phyloP scores from a whole-genome alignment of 805 yeast genomes.

The Tetrapisispora nanseiensis region DNA sequence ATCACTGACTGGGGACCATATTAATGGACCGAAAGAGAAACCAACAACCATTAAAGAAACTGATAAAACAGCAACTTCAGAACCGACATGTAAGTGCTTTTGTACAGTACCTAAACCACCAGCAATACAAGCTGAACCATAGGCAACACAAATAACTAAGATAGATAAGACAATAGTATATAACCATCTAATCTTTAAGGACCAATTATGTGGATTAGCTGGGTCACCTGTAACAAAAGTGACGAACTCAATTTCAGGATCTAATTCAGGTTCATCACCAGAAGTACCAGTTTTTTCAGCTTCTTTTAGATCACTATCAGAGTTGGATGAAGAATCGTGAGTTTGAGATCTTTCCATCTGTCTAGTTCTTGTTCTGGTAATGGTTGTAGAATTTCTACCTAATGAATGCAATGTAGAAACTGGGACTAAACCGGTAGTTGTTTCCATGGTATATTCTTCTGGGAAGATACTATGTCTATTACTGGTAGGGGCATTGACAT shows the following conservation, averaged over 20 bases:
- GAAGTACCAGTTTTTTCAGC: constrained; percentile 4
- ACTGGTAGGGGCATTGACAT: constrained; percentile 45
- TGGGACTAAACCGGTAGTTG: constrained; percentile 81
- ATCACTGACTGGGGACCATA: constrained; percentile 87
- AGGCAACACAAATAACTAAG: constrained; percentile 81
- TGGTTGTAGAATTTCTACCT: constrained; percentile 42
- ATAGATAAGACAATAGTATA: constrained; percentile 62
- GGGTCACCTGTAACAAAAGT: constrained; percentile 75
- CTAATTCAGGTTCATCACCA: constrained; percentile 32
- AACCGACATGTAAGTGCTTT: constrained; percentile 57
- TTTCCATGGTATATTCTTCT: constrained; percentile 84
- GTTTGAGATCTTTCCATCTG: constrained; percentile 19
- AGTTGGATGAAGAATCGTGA: constrained; percentile 5
- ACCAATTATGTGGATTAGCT: constrained; percentile 87
- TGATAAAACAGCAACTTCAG: constrained; percentile 69
- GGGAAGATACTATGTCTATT: constrained; percentile 63
- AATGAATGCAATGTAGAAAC: constrained; percentile 57
- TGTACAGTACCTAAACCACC: constrained; percentile 68
- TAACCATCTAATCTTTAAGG: constrained; percentile 41
- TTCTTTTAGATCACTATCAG: constrained; percentile 3
- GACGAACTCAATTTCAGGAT: constrained; percentile 71
- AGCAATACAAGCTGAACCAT: constrained; percentile 84
- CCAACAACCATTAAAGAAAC: constrained; percentile 87
- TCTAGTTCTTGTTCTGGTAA: constrained; percentile 32
- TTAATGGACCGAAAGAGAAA: constrained; percentile 73